Percentiles rank a stretch among this genome's conserved stretches.
Conservation (phyloP, 2,329 filamentous ascomycete genomes). For the Pestalotiopsis sp. region DNA sequence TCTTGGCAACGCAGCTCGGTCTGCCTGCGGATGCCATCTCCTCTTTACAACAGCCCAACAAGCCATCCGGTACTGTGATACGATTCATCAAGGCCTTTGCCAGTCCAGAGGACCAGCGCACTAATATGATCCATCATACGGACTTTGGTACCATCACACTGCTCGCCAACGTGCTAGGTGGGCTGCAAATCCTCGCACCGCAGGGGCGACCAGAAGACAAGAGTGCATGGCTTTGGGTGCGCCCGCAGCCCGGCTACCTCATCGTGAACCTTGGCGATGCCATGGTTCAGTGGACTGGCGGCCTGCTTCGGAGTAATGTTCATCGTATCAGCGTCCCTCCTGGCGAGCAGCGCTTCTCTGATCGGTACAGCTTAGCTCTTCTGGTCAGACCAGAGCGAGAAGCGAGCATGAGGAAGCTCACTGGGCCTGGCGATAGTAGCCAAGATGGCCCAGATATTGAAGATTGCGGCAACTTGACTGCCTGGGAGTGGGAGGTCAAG, state of each 20-base stretch:
- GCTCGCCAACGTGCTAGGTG: constrained; percentile 36
- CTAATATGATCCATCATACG: constrained; percentile 33
- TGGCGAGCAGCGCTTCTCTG: constrained; percentile 24
- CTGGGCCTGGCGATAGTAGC: not conserved
- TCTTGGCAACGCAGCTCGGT: constrained; percentile 28
- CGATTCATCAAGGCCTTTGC: constrained; percentile 22
- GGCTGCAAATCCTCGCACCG: constrained; percentile 35
- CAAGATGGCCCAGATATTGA: not conserved
- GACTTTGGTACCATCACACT: constrained; percentile 40
- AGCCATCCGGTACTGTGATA: constrained; percentile 27
- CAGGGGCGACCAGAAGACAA: constrained; percentile 15
- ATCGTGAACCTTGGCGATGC: constrained; percentile 26
- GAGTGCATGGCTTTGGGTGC: constrained; percentile 24
- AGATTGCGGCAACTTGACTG: not conserved
- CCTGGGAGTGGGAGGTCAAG: constrained; percentile 10
- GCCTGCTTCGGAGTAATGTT: constrained; percentile 26
- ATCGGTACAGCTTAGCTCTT: constrained; percentile 20
- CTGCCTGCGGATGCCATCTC: constrained; percentile 28
- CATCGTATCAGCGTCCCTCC: constrained; percentile 20
- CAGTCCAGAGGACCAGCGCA: constrained; percentile 20
- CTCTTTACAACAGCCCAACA: constrained; percentile 23
- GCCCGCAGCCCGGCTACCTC: constrained; percentile 23
- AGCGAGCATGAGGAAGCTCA: constrained; percentile 18
- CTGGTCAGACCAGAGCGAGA: constrained; percentile 18
- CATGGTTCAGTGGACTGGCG: constrained; percentile 27